Conservation (phyloP, 1,284 basidiomycete genomes). For the Boletus calvinii region DNA sequence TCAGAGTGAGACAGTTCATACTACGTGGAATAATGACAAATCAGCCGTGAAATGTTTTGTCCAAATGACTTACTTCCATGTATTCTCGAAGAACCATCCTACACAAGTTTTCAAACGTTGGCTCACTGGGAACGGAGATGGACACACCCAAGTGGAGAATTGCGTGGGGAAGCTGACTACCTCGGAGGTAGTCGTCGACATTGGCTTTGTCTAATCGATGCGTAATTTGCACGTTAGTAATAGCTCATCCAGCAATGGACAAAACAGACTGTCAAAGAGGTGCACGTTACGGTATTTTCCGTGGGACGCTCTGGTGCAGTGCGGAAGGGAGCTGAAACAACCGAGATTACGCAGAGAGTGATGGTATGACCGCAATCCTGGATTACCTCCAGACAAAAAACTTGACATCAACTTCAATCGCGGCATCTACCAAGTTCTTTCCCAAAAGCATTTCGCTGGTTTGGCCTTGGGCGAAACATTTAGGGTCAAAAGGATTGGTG, state of each 20-base stretch:
- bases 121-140: too few relatives aligned
- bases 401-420: background rate
- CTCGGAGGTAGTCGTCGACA: conserved; percentile 31
- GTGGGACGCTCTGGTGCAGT: conserved; percentile 20
- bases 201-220: conserved; percentile 30
- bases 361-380: background rate
- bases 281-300: conserved; percentile 25
- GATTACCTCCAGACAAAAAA: conserved; percentile 26
- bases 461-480: conserved; percentile 19
- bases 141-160: conserved; percentile 25
- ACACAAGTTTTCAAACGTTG: background rate
- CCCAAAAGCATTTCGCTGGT: conserved; percentile 35
- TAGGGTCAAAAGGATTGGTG: conserved; percentile 26
- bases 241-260: background rate
- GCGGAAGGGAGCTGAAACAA: conserved; percentile 29
- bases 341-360: background rate
- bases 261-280: conserved; percentile 25
- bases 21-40: background rate
- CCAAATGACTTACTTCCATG: conserved; percentile 24
- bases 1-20: background rate
- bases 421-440: conserved; percentile 38
- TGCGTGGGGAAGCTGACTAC: conserved; percentile 27
- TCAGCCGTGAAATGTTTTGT: background rate
- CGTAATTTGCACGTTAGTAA: background rate
- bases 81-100: conserved; percentile 35